A percentile compares a stretch with the other conserved stretches of the same genome.
Conservation (phyloP, 83 land plant genomes). For the Picea abies region DNA sequence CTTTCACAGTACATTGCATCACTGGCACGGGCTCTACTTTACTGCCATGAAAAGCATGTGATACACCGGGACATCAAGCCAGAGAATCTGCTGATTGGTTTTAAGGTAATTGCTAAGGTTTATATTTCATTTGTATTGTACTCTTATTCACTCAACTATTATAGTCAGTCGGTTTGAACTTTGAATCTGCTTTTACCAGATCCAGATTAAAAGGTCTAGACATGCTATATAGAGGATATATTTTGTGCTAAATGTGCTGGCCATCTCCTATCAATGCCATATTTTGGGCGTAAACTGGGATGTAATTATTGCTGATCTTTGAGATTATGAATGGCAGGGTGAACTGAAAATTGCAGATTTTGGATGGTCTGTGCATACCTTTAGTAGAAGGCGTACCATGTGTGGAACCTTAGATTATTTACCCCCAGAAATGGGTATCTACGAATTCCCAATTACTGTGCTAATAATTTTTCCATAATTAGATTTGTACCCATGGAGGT, state of each 20-base stretch:
- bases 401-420: constrained; percentile 94
- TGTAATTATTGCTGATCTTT: background rate
- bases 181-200: background rate
- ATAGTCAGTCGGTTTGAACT: background rate
- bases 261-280: background rate
- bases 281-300: background rate
- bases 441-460: background rate
- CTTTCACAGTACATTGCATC: constrained; percentile 71
- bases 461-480: background rate
- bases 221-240: background rate
- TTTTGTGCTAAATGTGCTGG: background rate
- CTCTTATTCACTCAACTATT: background rate
- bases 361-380: constrained; percentile 96
- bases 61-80: constrained; percentile 91
- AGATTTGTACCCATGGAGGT: background rate
- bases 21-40: constrained; percentile 66
- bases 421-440: constrained; percentile 86
- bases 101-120: constrained; percentile 3
- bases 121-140: background rate
- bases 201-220: background rate
- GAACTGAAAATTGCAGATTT: constrained; percentile 93
- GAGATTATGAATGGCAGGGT: constrained; percentile 61
- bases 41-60: constrained; percentile 81
- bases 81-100: constrained; percentile 70
- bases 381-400: constrained; percentile 69